A percentile compares a stretch with the other conserved stretches of the same genome.
These are phyloP conservation scores for Crataegus laevigata DNA, from an alignment of 306 rosid species.

Conservation along the genomic window DNA sequence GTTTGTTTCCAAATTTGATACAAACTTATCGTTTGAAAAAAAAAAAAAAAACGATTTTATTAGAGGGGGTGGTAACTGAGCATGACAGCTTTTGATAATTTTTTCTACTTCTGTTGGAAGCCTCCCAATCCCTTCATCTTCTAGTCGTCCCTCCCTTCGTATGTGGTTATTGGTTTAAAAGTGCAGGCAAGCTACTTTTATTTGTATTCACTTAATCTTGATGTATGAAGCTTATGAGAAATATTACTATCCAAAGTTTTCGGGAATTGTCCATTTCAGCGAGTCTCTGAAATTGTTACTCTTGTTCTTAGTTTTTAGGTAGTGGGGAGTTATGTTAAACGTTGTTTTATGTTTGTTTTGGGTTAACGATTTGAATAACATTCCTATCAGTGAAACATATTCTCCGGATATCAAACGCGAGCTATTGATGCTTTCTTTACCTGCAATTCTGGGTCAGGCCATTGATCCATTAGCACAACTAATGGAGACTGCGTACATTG, in stretches of 20 bases:
- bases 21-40: neutral
- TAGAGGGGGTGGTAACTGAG: neutral
- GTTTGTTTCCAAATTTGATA: neutral
- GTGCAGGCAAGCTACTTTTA: neutral
- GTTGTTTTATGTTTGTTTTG: neutral
- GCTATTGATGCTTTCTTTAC: constrained; percentile 57
- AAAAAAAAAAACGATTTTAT: neutral
- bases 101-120: neutral
- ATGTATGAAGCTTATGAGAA: neutral
- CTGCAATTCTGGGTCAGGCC: constrained; percentile 88
- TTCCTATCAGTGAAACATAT: constrained; percentile 13
- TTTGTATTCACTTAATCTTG: neutral
- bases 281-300: neutral
- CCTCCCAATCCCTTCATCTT: neutral
- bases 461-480: constrained; percentile 85
- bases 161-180: neutral
- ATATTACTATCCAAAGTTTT: neutral
- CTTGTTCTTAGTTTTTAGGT: neutral
- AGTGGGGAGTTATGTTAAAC: neutral
- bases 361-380: constrained; percentile 14
- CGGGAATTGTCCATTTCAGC: neutral
- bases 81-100: neutral
- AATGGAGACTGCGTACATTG: constrained; percentile 95
- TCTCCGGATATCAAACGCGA: constrained; percentile 52
- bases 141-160: neutral